Base-by-base conservation (phyloP, 768 basidiomycete genomes). In the Hygrophoropsis aurantiaca region DNA sequence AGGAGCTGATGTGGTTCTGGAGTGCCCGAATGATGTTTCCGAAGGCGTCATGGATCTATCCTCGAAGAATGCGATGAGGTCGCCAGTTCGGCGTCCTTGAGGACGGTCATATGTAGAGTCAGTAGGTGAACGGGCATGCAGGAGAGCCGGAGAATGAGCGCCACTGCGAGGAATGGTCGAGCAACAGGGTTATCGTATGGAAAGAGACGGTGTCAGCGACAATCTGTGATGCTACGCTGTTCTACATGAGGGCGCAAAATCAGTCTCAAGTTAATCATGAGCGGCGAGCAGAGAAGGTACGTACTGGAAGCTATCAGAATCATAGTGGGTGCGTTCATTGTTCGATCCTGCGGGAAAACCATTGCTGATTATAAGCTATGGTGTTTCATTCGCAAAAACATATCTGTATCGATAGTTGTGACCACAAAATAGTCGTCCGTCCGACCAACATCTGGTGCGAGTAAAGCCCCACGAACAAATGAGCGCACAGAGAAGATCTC, bases 31-130 rank as follows among this genome's bases (percentile, higher is more conserved):
- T 13, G 64, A 56, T 4, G 49, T 49, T 2, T 69, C 60, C 2
- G 71, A 67, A 18, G 72, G 72, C 24, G 67, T 65, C 15, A 63
- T 69, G 7, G 77, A 70, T 47, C 70, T 74, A 49, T 78, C 74
- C 51, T 84, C 89, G 49, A 90, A 91, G 23, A 84, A 80, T 0
- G 88, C 87, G 32, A 87, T 85, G 40, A 91, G 75, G 45, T 87
- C 82, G 11, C 75, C 84, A 0, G 86, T 74, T 13, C 85, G 79
- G 27, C 82, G 62, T 15, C 68, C 66, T 2, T 80, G 79, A 37
- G 75, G 79, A 8, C 69, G 67, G 42, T 74, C 77, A 11, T 72
- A 61, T 9, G 64, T 68, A 2, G 83, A 72, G 40, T 88, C 86
- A 1, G 85, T 85, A 1, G 74, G 72, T 15, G 81, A 70, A 26